Evolutionary conservation across 2,329 filamentous ascomycete genomes (phyloP).

Genomic region (Diaporthe capsici): DNA sequence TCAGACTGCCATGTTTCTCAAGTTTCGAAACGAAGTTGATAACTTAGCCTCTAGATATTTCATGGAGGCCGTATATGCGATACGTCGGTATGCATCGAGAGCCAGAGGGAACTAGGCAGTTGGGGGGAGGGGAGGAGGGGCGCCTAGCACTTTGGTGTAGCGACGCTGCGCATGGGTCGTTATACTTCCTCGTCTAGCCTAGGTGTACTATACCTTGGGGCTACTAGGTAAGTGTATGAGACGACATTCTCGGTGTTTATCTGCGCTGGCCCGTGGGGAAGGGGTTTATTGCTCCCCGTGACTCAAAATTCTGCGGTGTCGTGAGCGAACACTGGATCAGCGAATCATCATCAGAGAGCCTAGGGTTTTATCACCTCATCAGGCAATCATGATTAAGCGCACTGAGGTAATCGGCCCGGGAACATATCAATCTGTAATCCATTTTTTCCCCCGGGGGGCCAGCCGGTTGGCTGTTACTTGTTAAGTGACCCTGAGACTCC

Average conservation of each 20-base stretch:
- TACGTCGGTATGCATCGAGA: slow-evolving; percentile 45
- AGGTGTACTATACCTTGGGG: slow-evolving; percentile 44
- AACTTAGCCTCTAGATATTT: slow-evolving; percentile 35
- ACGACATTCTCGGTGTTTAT: no score
- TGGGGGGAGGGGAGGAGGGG: slow-evolving; percentile 34
- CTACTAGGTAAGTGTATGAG: slow-evolving; percentile 32
- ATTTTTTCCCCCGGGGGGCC: background rate
- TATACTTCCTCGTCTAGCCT: slow-evolving; percentile 48
- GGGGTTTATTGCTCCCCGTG: background rate
- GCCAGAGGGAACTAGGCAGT: slow-evolving; percentile 47
- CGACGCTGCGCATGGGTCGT: slow-evolving; percentile 34
- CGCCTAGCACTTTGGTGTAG: slow-evolving; percentile 35
- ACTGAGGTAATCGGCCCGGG: background rate
- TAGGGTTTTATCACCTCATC: background rate
- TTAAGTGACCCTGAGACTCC: no score
- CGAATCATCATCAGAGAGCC: background rate
- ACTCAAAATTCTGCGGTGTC: slow-evolving; percentile 9
- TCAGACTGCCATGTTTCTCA: background rate
- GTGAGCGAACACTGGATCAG: background rate
- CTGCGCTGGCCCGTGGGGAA: background rate
- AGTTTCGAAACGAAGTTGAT: background rate
- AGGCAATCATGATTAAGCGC: background rate
- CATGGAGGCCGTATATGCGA: slow-evolving; percentile 49
- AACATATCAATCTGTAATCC: no score
- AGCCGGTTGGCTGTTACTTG: background rate